phyloP scores from a whole-genome alignment of 2,329 filamentous ascomycete genomes.

The Alternaria sp. region DNA sequence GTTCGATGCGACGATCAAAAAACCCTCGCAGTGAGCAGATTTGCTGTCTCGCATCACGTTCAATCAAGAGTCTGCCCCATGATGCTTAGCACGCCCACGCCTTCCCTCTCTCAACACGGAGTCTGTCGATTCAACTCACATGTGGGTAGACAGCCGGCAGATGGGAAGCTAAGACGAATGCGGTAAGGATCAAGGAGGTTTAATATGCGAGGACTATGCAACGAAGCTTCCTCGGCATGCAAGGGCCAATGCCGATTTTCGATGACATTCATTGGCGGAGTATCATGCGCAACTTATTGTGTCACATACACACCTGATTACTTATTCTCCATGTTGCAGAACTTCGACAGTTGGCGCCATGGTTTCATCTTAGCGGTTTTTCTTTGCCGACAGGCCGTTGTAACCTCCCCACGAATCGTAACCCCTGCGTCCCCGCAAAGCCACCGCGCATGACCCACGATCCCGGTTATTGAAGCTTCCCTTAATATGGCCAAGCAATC shows the following conservation, averaged over 20 bases:
- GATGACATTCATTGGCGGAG: conserved; percentile 1
- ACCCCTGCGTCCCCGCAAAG: conserved; percentile 22
- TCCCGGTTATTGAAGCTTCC: conserved; percentile 13
- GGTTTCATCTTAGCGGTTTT: not conserved
- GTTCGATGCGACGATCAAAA: not conserved
- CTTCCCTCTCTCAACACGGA: conserved; percentile 17
- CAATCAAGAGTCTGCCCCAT: conserved; percentile 7
- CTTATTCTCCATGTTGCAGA: not conserved
- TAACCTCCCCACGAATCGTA: conserved; percentile 18
- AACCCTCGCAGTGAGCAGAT: not conserved
- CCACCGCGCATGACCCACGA: conserved; percentile 14
- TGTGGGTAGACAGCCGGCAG: conserved; percentile 16
- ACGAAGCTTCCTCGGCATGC: conserved; percentile 1
- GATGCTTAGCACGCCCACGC: conserved; percentile 7
- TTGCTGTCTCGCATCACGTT: not conserved
- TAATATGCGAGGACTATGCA: conserved; percentile 25
- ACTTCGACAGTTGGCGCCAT: not conserved
- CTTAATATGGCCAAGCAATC: conserved; percentile 30
- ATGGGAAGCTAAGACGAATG: conserved; percentile 11
- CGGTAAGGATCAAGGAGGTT: conserved; percentile 10
- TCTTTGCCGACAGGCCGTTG: not conserved
- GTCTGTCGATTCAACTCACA: conserved; percentile 4
- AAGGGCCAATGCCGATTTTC: not conserved
- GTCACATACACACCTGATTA: conserved; percentile 5
- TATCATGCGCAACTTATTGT: not conserved